A percentile compares a stretch with the other conserved stretches of the same genome.
Evolutionary conservation across 805 yeast genomes (phyloP).

Genomic region (Pichia heedii): DNA sequence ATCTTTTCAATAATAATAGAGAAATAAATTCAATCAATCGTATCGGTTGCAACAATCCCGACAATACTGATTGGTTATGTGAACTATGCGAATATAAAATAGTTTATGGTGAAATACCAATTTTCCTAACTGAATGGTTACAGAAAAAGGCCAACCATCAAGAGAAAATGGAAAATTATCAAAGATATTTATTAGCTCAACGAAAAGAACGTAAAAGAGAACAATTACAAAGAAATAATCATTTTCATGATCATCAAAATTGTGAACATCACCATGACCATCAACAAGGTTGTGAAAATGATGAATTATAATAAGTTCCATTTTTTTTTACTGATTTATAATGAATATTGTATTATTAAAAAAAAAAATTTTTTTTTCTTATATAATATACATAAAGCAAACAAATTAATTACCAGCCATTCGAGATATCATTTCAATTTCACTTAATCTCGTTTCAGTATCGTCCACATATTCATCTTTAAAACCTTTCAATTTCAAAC

Average conservation of each 20-base stretch:
- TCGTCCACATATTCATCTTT: background rate
- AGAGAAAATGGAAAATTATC: slow-evolving; percentile 23
- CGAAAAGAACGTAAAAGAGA: slow-evolving; percentile 10
- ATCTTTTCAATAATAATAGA: background rate
- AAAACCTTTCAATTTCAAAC: slow-evolving; percentile 16
- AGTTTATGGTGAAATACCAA: slow-evolving; percentile 38
- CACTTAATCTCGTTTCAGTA: background rate
- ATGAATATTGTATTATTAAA: no score
- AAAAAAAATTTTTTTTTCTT: no score
- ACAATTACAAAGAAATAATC: slow-evolving; percentile 1
- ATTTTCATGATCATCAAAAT: background rate
- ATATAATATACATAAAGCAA: no score
- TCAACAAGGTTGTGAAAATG: background rate
- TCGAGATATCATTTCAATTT: background rate
- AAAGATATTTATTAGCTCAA: slow-evolving; percentile 11
- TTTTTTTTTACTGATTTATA: background rate
- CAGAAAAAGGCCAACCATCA: slow-evolving; percentile 27
- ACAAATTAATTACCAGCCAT: background rate
- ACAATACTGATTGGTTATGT: slow-evolving; percentile 24
- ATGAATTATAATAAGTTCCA: no score
- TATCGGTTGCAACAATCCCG: slow-evolving; percentile 1
- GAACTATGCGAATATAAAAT: slow-evolving; percentile 42
- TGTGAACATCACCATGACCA: background rate
- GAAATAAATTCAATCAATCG: background rate
- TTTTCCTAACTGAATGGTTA: slow-evolving; percentile 37